These are phyloP conservation scores for Craterostigma plantagineum DNA, from an alignment of 257 asterid species.

Conservation along the genomic window DNA sequence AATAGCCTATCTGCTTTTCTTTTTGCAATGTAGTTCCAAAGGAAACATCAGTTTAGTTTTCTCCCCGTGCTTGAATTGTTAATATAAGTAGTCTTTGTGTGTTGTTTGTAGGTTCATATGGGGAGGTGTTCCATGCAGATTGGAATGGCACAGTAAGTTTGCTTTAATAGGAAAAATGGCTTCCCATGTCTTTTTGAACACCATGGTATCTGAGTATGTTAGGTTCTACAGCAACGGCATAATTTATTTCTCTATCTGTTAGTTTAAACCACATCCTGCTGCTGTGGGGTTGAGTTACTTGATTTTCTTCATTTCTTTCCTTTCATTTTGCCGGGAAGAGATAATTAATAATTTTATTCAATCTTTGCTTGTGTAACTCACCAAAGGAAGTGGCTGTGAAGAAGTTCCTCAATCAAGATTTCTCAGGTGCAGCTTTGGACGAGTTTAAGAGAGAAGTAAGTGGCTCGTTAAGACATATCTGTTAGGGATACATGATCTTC, in stretches of 20 bases:
- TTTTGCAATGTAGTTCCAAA: background rate
- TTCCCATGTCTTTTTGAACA: too few species aligned
- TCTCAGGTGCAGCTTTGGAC: constrained; percentile 97
- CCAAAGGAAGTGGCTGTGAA: constrained; percentile 95
- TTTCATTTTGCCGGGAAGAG: too few species aligned
- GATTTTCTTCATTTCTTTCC: too few species aligned
- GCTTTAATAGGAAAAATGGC: too few species aligned
- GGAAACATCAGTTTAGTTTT: background rate
- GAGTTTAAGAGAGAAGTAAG: constrained; percentile 98
- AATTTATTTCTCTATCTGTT: too few species aligned
- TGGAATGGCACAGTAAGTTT: constrained; percentile 97
- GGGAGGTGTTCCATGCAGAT: constrained; percentile 98
- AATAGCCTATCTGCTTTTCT: constrained; percentile 2
- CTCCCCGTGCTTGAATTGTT: constrained; percentile 7
- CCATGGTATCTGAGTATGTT: too few species aligned
- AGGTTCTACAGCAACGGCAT: too few species aligned
- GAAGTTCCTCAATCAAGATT: constrained; percentile 98
- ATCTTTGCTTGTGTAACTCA: constrained; percentile 11
- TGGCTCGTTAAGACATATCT: constrained; percentile 6
- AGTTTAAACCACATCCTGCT: too few species aligned
- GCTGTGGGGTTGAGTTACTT: background rate
- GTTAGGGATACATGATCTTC: too few species aligned
- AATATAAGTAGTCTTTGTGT: background rate
- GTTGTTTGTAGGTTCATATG: constrained; percentile 74
- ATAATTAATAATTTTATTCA: constrained; percentile 2